A percentile compares a stretch with the other conserved stretches of the same genome.
These are phyloP conservation scores for Eucalyptus erythrocorys DNA, from an alignment of 345 rosid genomes.

Conservation along the genomic window DNA sequence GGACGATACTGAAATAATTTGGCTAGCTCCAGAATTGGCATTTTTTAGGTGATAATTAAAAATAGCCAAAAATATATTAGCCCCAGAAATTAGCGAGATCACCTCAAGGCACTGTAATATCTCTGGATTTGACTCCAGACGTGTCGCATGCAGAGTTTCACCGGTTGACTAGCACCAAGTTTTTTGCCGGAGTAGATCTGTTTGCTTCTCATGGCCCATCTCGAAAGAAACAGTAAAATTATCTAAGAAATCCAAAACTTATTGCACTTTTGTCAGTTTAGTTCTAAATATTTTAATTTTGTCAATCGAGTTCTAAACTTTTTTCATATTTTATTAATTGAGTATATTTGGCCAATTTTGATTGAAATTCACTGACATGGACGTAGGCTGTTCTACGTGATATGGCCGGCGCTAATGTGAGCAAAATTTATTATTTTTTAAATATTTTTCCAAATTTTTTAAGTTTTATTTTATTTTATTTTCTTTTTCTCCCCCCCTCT, in stretches of 20 bases:
- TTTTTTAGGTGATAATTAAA: not conserved
- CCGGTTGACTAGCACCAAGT: not conserved
- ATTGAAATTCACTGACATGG: accelerated
- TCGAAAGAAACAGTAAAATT: not conserved
- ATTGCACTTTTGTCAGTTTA: too few relatives aligned
- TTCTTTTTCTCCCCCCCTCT: too few relatives aligned
- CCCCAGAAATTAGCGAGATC: not conserved
- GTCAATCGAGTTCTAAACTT: too few relatives aligned
- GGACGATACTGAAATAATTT: too few relatives aligned
- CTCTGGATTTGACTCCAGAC: not conserved
- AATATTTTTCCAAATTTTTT: too few relatives aligned
- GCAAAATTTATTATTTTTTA: too few relatives aligned
- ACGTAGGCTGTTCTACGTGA: accelerated
- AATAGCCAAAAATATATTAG: not conserved
- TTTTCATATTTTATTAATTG: too few relatives aligned
- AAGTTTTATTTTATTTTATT: too few relatives aligned
- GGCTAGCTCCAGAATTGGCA: not conserved
- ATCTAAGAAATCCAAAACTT: too few relatives aligned
- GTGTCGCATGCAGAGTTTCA: not conserved
- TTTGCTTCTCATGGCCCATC: not conserved
- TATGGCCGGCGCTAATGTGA: accelerated
- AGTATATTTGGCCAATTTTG: too few relatives aligned
- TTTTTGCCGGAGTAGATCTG: not conserved
- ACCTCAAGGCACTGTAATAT: not conserved
- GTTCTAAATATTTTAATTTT: too few relatives aligned